Conservation (phyloP, 2,329 filamentous ascomycete genomes). For the Aspergillus transmontanensis region DNA sequence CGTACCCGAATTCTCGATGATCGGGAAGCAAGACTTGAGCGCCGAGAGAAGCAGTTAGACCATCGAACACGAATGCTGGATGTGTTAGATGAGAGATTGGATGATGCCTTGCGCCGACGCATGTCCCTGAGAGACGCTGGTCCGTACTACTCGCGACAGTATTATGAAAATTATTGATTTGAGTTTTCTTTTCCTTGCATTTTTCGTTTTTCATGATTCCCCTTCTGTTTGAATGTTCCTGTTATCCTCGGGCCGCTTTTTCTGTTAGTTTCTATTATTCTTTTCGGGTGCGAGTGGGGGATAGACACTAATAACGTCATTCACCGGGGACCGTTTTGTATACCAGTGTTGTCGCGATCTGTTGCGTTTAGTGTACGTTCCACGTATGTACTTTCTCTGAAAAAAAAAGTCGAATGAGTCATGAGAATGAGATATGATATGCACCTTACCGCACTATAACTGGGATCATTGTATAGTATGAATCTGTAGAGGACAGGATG, state of each 20-base stretch:
- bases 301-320: slow-evolving; percentile 9
- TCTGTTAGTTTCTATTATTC: slow-evolving; percentile 2
- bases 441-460: not conserved
- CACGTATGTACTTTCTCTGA: not conserved
- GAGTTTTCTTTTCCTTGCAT: slow-evolving; percentile 6
- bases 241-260: not conserved
- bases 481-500: slow-evolving; percentile 1
- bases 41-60: slow-evolving; percentile 27
- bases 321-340: not conserved
- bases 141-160: slow-evolving; percentile 18
- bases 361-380: not conserved
- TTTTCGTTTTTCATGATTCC: slow-evolving; percentile 2
- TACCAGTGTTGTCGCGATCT: not conserved
- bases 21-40: slow-evolving; percentile 29
- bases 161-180: slow-evolving; percentile 14
- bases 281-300: slow-evolving; percentile 10
- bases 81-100: slow-evolving; percentile 24
- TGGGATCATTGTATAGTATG: not conserved
- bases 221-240: not conserved
- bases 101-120: slow-evolving; percentile 15
- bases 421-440: not conserved
- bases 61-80: slow-evolving; percentile 24
- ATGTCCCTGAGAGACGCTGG: slow-evolving; percentile 22
- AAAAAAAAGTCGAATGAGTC: not conserved
- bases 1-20: slow-evolving; percentile 32